Percentiles rank a stretch among this genome's conserved stretches.
phyloP scores from a whole-genome alignment of 257 asterid genomes.

The Nicotiana obtusifolia region DNA sequence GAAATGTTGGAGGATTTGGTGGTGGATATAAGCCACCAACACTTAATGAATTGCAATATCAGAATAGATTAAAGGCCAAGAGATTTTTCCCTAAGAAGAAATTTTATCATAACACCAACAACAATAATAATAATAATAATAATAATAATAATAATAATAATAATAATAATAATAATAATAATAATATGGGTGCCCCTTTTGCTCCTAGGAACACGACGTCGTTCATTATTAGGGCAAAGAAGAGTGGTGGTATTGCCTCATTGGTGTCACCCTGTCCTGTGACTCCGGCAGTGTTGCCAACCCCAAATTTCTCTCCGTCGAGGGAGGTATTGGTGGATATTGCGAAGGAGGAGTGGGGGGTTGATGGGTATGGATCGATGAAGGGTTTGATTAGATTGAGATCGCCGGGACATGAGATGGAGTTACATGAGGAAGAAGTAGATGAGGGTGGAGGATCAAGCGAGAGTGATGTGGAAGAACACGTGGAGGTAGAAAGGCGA shows the following conservation, averaged over 20 bases:
- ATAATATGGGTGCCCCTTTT: conserved; percentile 44
- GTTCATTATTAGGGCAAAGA: conserved; percentile 56
- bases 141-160: conserved; percentile 26
- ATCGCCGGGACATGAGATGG: conserved; percentile 54
- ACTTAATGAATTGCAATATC: conserved; percentile 58
- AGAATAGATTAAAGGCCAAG: conserved; percentile 55
- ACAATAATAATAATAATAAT: conserved; percentile 22
- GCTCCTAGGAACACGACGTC: conserved; percentile 71
- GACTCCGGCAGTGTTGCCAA: conserved; percentile 70
- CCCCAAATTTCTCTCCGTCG: conserved; percentile 76
- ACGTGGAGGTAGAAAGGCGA: conserved; percentile 72
- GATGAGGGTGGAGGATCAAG: conserved; percentile 67
- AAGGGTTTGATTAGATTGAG: conserved; percentile 75
- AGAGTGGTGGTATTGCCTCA: conserved; percentile 75
- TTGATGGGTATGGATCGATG: conserved; percentile 84
- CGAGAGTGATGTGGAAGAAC: conserved; percentile 80
- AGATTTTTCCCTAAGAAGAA: conserved; percentile 50
- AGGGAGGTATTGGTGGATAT: conserved; percentile 71
- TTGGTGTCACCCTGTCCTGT: conserved; percentile 69
- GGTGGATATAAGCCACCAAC: conserved; percentile 59
- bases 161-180: conserved; percentile 22
- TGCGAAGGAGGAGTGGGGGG: conserved; percentile 93
- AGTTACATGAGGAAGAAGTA: conserved; percentile 45
- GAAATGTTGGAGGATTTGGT: conserved; percentile 28
- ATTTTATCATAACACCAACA: conserved; percentile 27